These are phyloP conservation scores for Fusarium sulawesiense DNA, from an alignment of 2,329 filamentous ascomycete species.

Conservation along the genomic window DNA sequence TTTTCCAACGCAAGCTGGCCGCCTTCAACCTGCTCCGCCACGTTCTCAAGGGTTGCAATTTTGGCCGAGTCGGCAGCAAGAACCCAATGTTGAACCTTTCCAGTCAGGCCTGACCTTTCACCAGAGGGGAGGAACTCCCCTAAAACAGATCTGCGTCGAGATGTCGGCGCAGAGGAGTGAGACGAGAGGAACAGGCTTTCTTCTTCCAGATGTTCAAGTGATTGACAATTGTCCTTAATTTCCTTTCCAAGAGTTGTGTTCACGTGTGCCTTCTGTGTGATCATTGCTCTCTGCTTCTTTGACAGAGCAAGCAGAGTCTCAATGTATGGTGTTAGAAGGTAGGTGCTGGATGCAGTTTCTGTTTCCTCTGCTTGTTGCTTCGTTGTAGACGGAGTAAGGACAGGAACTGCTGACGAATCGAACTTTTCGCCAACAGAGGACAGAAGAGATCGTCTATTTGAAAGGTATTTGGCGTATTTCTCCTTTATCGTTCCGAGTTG, in stretches of 20 bases:
- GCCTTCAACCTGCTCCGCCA: slow-evolving; percentile 69
- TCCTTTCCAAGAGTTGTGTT: slow-evolving; percentile 62
- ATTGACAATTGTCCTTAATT: slow-evolving; percentile 61
- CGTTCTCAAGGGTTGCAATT: slow-evolving; percentile 66
- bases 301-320: slow-evolving; percentile 64
- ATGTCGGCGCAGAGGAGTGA: slow-evolving; percentile 57
- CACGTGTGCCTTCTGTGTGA: slow-evolving; percentile 69
- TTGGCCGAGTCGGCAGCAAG: slow-evolving; percentile 70
- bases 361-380: slow-evolving; percentile 24
- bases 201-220: slow-evolving; percentile 66
- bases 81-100: slow-evolving; percentile 67
- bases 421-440: slow-evolving; percentile 51
- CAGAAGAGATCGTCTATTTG: slow-evolving; percentile 61
- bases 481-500: slow-evolving; percentile 61
- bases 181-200: slow-evolving; percentile 71
- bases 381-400: slow-evolving; percentile 24
- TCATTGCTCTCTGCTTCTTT: slow-evolving; percentile 66
- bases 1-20: slow-evolving; percentile 67
- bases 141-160: slow-evolving; percentile 55
- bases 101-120: slow-evolving; percentile 55
- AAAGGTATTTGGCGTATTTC: slow-evolving; percentile 66
- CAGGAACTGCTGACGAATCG: slow-evolving; percentile 45
- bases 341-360: slow-evolving; percentile 43
- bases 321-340: slow-evolving; percentile 68
- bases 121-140: slow-evolving; percentile 56